Conservation (phyloP, 2,329 filamentous ascomycete species). For the Penicillium sp. region DNA sequence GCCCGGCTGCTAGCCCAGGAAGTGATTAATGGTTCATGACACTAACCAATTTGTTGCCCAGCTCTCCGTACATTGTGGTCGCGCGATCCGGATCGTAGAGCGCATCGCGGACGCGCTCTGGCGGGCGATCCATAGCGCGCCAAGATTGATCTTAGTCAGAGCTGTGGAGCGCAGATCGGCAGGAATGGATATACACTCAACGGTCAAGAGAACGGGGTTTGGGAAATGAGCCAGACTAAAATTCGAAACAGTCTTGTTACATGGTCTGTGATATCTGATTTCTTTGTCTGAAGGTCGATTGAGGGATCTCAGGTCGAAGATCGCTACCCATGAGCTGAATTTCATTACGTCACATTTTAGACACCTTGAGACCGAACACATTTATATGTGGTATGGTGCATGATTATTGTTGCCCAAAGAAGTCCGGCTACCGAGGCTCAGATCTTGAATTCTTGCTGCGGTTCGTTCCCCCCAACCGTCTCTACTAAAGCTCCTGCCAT, state of each 20-base stretch:
- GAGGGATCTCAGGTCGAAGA: background rate
- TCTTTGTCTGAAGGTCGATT: background rate
- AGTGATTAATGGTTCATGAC: background rate
- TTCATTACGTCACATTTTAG: background rate
- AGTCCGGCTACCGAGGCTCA: too few species aligned
- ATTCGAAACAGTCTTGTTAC: background rate
- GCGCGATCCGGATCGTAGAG: constrained; percentile 19
- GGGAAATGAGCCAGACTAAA: background rate
- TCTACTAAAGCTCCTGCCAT: too few species aligned
- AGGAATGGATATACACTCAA: background rate
- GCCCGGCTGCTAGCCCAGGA: background rate
- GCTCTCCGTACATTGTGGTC: constrained; percentile 75
- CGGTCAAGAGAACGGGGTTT: background rate
- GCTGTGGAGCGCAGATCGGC: constrained; percentile 15
- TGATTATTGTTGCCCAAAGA: too few species aligned
- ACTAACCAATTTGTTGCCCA: constrained; percentile 77
- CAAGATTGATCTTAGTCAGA: constrained; percentile 25
- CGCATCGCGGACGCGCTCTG: constrained; percentile 15
- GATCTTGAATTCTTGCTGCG: too few species aligned
- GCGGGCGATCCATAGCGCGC: constrained; percentile 20
- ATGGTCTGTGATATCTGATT: too few species aligned
- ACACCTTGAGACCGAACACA: background rate
- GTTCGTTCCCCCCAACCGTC: too few species aligned
- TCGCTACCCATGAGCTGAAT: background rate
- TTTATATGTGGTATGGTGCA: too few species aligned